Percentiles rank a stretch among this genome's conserved stretches.
phyloP scores from a whole-genome alignment of 2,329 filamentous ascomycete genomes.

The Neopestalotiopsis clavispora region DNA sequence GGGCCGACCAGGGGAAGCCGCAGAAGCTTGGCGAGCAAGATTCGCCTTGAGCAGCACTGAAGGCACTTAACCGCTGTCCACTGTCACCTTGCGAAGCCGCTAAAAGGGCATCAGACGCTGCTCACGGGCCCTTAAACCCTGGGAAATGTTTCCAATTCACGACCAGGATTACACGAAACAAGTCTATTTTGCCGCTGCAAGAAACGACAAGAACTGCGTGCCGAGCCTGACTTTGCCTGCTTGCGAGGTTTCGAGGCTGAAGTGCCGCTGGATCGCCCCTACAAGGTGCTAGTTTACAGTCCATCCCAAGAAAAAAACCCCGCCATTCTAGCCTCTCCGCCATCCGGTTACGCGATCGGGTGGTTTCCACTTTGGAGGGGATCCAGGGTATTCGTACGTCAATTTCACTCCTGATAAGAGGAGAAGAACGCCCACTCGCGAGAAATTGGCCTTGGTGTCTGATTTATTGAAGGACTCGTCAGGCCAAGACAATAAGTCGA shows the following conservation, averaged over 20 bases:
- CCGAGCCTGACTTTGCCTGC: background rate
- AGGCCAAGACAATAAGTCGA: background rate
- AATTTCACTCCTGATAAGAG: constrained; percentile 4
- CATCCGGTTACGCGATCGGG: background rate
- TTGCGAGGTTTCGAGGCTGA: background rate
- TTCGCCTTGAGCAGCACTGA: background rate
- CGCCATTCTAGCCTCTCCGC: background rate
- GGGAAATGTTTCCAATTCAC: background rate
- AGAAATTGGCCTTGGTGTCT: background rate
- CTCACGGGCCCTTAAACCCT: background rate
- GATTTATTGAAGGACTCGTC: background rate
- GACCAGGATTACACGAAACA: background rate
- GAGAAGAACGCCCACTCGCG: background rate
- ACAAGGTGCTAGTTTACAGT: background rate
- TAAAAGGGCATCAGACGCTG: background rate
- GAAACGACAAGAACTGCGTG: background rate
- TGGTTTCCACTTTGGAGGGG: background rate
- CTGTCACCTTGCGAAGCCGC: background rate
- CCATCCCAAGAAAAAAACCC: background rate
- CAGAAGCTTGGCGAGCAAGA: constrained; percentile 14
- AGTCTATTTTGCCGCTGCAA: background rate
- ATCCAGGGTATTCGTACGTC: background rate
- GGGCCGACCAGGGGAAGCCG: background rate
- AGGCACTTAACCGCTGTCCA: background rate
- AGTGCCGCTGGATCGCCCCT: background rate